Evolutionary conservation across 768 basidiomycete genomes (phyloP), one percentile per base, ranked within the genome.

Genomic region (Suillus brevipes): DNA sequence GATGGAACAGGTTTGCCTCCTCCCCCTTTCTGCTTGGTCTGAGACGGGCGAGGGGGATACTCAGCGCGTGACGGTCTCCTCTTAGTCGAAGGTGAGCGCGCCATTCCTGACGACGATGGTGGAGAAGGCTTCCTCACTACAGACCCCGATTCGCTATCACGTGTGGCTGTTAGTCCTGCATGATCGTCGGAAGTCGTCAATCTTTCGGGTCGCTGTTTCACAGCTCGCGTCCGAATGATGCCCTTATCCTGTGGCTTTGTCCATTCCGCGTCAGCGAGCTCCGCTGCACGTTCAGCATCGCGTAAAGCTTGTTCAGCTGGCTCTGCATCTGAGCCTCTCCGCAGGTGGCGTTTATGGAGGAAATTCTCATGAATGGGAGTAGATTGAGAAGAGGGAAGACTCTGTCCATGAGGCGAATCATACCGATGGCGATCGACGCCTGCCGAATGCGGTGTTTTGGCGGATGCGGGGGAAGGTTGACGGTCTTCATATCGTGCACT

Each of bases 401-500:
- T 43, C 38, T 64, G 56, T 57, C 66, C 75, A 34, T 60, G 59
- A 40, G 53, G 64, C 38, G 66, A 13, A 61, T 77, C 75, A 16
- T 62, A 66, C 34, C 75, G 74, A 60, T 72, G 75, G 61, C 69
- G 60, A 75, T 78, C 66, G 4, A 42, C 62, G 65, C 68, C 49
- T n/a, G 69, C 71, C 45, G 72, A 62, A 64, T 68, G 70, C 37
- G 69, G 71, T 16, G 64, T 42, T 58, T 74, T 75, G 12, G 73
- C 62, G 10, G 75, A 78, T n/a, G 74, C 71, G 28, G 78, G 74
- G 42, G 78, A 76, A 60, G 75, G 72, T 12, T 83, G 78, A 7
- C 81, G 77, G 34, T 76, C 70, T 50, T 76, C 75, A 53, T 79
- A 73, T 61, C 81, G 83, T 62, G 75, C 72, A 67, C 64, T 73